phyloP scores from a whole-genome alignment of 495 filamentous ascomycete species.

The Neurospora sp. region DNA sequence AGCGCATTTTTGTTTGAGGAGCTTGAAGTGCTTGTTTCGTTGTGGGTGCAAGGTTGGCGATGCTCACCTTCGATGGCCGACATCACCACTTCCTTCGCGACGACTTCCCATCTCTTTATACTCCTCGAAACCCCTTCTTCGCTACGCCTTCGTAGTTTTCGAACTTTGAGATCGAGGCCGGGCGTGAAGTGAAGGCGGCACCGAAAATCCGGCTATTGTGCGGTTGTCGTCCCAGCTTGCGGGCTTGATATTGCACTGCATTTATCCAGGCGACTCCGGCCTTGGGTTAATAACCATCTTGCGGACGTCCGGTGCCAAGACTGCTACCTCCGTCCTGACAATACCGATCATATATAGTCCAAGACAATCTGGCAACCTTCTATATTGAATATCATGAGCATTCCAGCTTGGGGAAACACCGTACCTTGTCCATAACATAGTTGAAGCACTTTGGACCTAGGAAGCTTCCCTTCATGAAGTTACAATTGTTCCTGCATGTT shows the following conservation, averaged over 20 bases:
- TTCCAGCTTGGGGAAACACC: not conserved
- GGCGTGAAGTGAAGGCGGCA: not conserved
- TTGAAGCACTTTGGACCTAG: not conserved
- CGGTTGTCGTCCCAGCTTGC: not conserved
- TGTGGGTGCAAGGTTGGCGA: not conserved
- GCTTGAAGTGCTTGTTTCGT: not conserved
- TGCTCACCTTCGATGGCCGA: not conserved
- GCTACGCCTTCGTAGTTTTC: not conserved
- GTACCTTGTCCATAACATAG: not conserved
- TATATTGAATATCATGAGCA: not conserved
- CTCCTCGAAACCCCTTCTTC: not conserved
- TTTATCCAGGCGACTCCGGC: conserved; percentile 19
- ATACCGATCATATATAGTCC: not conserved
- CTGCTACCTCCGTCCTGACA: not conserved
- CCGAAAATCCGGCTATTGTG: not conserved
- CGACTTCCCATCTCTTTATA: conserved; percentile 9
- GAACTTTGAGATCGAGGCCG: not conserved
- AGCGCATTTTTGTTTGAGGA: conserved; percentile 14
- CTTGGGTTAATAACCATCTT: conserved; percentile 11
- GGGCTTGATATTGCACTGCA: conserved; percentile 10
- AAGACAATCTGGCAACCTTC: not conserved
- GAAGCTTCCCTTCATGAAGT: conserved; percentile 1
- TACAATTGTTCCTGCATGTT: conserved; percentile 14
- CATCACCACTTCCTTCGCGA: not conserved
- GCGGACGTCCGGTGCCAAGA: conserved; percentile 16